phyloP scores from a whole-genome alignment of 345 rosid species.

The Lepidium didymum region DNA sequence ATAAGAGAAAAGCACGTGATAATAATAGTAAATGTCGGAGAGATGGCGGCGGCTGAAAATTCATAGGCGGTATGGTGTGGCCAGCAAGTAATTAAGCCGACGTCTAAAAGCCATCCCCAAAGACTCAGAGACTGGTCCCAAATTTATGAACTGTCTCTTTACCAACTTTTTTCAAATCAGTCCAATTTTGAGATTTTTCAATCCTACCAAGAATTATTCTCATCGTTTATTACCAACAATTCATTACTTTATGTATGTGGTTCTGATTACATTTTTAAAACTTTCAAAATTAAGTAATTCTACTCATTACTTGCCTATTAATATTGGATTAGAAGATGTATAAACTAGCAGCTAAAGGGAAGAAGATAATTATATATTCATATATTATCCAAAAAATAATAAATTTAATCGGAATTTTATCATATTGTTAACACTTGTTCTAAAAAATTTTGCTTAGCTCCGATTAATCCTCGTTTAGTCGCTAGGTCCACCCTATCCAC shows the following conservation, averaged over 20 bases:
- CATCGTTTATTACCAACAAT: not conserved
- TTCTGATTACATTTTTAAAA: too few relatives aligned
- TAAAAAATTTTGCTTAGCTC: too few relatives aligned
- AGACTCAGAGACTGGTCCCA: conserved; percentile 27
- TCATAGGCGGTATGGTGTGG: conserved; percentile 19
- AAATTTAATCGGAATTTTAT: too few relatives aligned
- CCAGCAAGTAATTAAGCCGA: conserved; percentile 24
- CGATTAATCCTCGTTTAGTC: too few relatives aligned
- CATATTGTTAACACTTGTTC: too few relatives aligned
- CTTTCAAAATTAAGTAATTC: not conserved
- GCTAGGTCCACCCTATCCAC: too few relatives aligned
- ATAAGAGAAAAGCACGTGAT: conserved; percentile 17
- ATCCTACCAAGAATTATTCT: not conserved
- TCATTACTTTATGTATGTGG: too few relatives aligned
- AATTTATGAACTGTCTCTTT: conserved; percentile 4
- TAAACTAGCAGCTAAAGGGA: too few relatives aligned
- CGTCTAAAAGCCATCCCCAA: conserved; percentile 9
- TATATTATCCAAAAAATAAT: too few relatives aligned
- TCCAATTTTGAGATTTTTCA: not conserved
- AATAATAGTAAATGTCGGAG: not conserved
- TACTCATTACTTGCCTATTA: not conserved
- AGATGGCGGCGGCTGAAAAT: conserved; percentile 17
- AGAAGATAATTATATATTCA: too few relatives aligned
- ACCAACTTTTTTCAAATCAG: not conserved
- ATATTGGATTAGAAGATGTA: not conserved